Conservation (phyloP, 164 flowering plant species). For the Euptelea pleiosperma region DNA sequence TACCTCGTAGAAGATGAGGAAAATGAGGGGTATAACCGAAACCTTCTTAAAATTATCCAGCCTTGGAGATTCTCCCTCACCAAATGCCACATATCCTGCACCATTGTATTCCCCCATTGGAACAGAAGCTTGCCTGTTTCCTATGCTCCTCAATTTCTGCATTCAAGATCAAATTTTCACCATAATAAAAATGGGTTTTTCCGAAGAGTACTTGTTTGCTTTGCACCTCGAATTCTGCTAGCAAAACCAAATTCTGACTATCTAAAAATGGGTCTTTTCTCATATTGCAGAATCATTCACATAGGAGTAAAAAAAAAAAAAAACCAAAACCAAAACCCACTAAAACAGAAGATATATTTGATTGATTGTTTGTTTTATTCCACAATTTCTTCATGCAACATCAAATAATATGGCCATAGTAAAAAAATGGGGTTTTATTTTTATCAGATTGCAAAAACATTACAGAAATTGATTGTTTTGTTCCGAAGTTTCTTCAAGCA, state of each 20-base stretch:
- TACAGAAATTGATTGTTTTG: too few relatives aligned
- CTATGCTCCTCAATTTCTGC: conserved; percentile 42
- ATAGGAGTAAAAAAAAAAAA: background rate
- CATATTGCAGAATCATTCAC: background rate
- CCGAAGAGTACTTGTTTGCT: background rate
- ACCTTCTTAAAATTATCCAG: conserved; percentile 31
- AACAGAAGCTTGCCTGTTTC: conserved; percentile 24
- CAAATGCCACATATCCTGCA: conserved; percentile 27
- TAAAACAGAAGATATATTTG: too few relatives aligned
- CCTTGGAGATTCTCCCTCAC: conserved; percentile 28
- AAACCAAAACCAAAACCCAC: background rate
- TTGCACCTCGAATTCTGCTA: background rate
- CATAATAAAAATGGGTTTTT: too few relatives aligned
- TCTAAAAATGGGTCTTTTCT: background rate
- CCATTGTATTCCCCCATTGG: conserved; percentile 35
- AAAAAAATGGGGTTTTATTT: too few relatives aligned
- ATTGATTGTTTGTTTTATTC: too few relatives aligned
- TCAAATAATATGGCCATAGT: too few relatives aligned
- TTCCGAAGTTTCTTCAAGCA: too few relatives aligned
- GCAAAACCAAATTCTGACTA: background rate
- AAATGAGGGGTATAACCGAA: conserved; percentile 48
- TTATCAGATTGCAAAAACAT: too few relatives aligned
- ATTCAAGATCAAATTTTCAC: conserved; percentile 13
- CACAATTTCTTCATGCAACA: too few relatives aligned
- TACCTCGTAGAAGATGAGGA: conserved; percentile 62